Evolutionary conservation across 805 yeast species (phyloP).

Genomic region (Candida pseudofarinosa): DNA sequence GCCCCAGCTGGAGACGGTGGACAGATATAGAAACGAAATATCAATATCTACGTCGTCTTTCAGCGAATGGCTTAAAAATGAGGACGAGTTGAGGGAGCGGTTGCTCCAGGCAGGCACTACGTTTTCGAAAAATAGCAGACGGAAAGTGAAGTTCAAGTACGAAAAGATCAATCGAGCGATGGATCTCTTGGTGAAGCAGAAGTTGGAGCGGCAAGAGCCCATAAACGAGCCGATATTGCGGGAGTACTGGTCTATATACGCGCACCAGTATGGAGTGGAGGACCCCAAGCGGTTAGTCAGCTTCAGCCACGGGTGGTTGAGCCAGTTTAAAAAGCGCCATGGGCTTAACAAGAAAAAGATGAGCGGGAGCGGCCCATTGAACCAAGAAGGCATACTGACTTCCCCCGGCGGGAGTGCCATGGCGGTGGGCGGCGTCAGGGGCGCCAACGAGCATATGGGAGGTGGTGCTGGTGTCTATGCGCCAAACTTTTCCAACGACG

Average conservation of each 20-base stretch:
- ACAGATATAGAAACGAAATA: conserved; percentile 44
- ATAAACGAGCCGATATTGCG: conserved; percentile 53
- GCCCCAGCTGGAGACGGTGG: conserved; percentile 58
- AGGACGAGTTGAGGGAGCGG: conserved; percentile 45
- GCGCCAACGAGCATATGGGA: conserved; percentile 3
- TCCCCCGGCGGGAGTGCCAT: neutral
- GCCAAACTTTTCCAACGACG: conserved; percentile 10
- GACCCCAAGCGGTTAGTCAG: conserved; percentile 54
- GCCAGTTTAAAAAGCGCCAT: conserved; percentile 57
- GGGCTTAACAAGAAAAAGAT: conserved; percentile 37
- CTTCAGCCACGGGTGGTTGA: conserved; percentile 62
- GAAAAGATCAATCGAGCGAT: conserved; percentile 56
- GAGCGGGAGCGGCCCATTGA: conserved; percentile 12
- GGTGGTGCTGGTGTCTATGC: conserved; percentile 13
- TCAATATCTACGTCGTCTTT: conserved; percentile 58
- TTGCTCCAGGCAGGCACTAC: conserved; percentile 32
- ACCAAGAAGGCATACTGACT: conserved; percentile 1
- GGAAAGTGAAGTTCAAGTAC: conserved; percentile 52
- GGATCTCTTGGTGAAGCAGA: conserved; percentile 49
- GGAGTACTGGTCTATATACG: conserved; percentile 54
- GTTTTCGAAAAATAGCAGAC: conserved; percentile 31
- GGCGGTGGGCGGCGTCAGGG: conserved; percentile 1
- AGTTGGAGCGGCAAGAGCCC: conserved; percentile 41
- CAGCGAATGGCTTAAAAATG: conserved; percentile 59
- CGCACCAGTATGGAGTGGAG: conserved; percentile 52